Conservation (phyloP, 345 rosid genomes). For the Microcos paniculata region DNA sequence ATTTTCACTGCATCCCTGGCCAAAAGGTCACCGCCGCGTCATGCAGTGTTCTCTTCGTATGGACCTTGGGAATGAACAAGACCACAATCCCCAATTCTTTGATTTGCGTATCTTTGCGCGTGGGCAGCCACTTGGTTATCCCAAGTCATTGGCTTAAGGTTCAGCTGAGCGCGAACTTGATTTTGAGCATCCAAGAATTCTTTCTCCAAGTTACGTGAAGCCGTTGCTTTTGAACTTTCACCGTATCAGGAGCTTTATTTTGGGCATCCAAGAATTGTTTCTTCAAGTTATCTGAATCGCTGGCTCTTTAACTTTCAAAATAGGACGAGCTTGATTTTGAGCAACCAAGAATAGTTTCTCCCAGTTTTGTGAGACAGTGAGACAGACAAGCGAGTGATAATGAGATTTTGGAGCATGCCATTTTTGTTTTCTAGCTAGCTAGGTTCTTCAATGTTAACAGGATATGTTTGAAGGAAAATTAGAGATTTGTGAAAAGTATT, state of each 20-base stretch:
- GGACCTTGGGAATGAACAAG: conserved; percentile 44
- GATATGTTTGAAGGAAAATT: background rate
- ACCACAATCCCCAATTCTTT: conserved; percentile 30
- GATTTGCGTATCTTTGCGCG: conserved; percentile 39
- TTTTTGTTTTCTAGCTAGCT: background rate
- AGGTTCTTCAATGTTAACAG: background rate
- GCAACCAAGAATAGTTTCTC: too few species aligned
- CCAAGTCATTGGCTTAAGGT: conserved; percentile 44
- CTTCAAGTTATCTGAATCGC: too few species aligned
- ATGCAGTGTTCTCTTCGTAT: conserved; percentile 62
- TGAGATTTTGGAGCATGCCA: background rate
- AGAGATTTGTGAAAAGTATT: background rate
- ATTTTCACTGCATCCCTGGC: conserved; percentile 41
- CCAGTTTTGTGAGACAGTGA: conserved; percentile 23
- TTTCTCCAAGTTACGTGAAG: conserved; percentile 21
- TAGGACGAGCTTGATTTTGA: too few species aligned
- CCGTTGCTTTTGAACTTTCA: too few species aligned
- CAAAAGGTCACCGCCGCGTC: conserved; percentile 33
- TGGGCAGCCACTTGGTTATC: conserved; percentile 39
- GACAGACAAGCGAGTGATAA: background rate
- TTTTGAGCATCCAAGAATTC: conserved; percentile 50
- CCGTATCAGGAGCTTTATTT: too few species aligned
- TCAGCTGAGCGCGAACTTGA: conserved; percentile 36
- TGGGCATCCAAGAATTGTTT: too few species aligned
- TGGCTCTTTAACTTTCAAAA: too few species aligned